Percentiles rank a stretch among this genome's conserved stretches.
Conservation (phyloP, 1,284 basidiomycete genomes). For the Butyriboletus appendiculatus region DNA sequence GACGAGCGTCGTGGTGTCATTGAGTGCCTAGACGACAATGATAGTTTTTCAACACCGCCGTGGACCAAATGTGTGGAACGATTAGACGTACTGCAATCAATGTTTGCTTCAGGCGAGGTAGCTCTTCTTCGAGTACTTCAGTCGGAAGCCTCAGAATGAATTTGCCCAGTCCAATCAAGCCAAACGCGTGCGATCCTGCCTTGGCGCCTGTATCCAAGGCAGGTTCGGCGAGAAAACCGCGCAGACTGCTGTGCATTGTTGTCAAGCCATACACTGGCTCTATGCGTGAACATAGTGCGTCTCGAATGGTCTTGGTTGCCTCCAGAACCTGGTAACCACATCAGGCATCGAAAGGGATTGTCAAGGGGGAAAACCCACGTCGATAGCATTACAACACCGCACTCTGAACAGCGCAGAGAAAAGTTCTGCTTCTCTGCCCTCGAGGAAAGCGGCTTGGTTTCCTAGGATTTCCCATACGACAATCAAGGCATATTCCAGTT, state of each 20-base stretch:
- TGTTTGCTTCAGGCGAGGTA: constrained; percentile 70
- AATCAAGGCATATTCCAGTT: constrained; percentile 72
- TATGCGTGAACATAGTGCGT: constrained; percentile 64
- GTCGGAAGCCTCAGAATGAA: constrained; percentile 76
- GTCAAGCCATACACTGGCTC: constrained; percentile 84
- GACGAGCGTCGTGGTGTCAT: constrained; percentile 68
- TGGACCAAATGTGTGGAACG: neutral
- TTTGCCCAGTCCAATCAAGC: constrained; percentile 76
- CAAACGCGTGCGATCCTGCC: constrained; percentile 73
- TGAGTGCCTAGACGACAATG: constrained; percentile 55
- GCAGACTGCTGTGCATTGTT: constrained; percentile 70
- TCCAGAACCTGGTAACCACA: constrained; percentile 60
- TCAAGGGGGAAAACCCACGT: constrained; percentile 44
- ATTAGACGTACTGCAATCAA: constrained; percentile 59
- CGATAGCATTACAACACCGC: constrained; percentile 67
- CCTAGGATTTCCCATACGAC: constrained; percentile 76
- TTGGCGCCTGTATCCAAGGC: constrained; percentile 51
- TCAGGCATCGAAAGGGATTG: constrained; percentile 11
- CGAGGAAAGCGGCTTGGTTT: constrained; percentile 63
- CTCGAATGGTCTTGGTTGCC: constrained; percentile 77
- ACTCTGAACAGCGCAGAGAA: constrained; percentile 63
- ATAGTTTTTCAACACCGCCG: neutral
- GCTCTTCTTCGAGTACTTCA: constrained; percentile 83
- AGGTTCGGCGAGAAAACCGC: constrained; percentile 58
- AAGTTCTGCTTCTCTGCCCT: constrained; percentile 71